Conservation (phyloP, 129 eudicot genomes). For the Saussurea involucrata region DNA sequence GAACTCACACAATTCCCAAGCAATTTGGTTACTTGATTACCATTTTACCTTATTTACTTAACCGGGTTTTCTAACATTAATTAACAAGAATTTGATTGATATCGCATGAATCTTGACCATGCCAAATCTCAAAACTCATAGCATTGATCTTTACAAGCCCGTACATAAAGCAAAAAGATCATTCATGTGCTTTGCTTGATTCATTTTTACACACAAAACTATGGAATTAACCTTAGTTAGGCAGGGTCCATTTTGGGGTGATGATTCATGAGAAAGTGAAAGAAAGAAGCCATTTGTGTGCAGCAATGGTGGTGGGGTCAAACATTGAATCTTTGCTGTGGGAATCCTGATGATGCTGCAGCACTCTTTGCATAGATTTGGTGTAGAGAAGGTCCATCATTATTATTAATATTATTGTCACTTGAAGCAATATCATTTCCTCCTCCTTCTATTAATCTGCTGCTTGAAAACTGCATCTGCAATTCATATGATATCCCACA, state of each 20-base stretch:
- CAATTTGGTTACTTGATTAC: no score
- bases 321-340: constrained; percentile 34
- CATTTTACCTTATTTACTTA: no score
- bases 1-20: no score
- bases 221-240: not conserved
- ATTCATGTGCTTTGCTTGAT: not conserved
- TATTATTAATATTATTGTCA: constrained; percentile 28
- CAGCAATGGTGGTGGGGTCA: constrained; percentile 38
- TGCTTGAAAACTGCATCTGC: constrained; percentile 28
- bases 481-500: not conserved
- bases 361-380: constrained; percentile 55
- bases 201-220: constrained; percentile 5
- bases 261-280: constrained; percentile 40
- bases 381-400: constrained; percentile 33
- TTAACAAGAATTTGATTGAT: not conserved
- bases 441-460: constrained; percentile 30
- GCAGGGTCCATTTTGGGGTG: not conserved
- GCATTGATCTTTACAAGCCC: constrained; percentile 1
- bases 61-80: no score
- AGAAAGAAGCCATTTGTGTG: constrained; percentile 34
- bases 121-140: not conserved
- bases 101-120: not conserved
- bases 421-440: constrained; percentile 18
- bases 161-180: not conserved
- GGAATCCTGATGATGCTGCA: constrained; percentile 99